Evolutionary conservation across 176 grass and related monocot species (phyloP).

Genomic region (Oryza glumipatula): DNA sequence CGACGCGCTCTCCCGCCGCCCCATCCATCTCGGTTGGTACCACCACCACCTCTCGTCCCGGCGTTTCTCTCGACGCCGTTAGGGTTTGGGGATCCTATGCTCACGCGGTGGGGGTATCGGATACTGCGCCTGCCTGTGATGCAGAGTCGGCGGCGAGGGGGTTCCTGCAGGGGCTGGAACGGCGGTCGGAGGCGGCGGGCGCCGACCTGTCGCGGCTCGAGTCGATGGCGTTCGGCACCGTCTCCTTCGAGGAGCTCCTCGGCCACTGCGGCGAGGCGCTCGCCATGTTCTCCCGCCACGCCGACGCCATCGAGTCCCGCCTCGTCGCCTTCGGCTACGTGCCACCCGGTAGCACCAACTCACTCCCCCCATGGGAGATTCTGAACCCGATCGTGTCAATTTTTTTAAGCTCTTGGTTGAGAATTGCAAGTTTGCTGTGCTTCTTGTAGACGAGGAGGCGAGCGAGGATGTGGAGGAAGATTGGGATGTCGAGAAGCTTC

Average conservation of each 20-base stretch:
- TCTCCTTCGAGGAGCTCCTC: conserved; percentile 92
- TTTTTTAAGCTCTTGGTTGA: background rate
- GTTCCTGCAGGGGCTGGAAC: conserved; percentile 68
- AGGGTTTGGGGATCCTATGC: background rate
- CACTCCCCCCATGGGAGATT: background rate
- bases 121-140: background rate
- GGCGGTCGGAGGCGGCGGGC: conserved; percentile 46
- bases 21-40: conserved; percentile 66
- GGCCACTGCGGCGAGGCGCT: conserved; percentile 77
- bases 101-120: background rate
- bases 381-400: background rate
- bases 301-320: conserved; percentile 52
- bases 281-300: conserved; percentile 59
- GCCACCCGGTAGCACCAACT: conserved; percentile 23
- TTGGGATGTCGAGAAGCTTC: conserved; percentile 2
- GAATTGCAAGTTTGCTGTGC: background rate
- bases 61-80: background rate
- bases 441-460: conserved; percentile 38
- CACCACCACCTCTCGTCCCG: background rate
- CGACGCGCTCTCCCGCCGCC: conserved; percentile 63
- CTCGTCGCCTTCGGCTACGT: conserved; percentile 68
- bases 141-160: conserved; percentile 65
- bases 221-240: conserved; percentile 70
- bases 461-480: conserved; percentile 48
- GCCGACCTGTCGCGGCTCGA: conserved; percentile 71